These are phyloP conservation scores for Fusarium hostae DNA, from an alignment of 2,329 filamentous ascomycete species.

Conservation along the genomic window DNA sequence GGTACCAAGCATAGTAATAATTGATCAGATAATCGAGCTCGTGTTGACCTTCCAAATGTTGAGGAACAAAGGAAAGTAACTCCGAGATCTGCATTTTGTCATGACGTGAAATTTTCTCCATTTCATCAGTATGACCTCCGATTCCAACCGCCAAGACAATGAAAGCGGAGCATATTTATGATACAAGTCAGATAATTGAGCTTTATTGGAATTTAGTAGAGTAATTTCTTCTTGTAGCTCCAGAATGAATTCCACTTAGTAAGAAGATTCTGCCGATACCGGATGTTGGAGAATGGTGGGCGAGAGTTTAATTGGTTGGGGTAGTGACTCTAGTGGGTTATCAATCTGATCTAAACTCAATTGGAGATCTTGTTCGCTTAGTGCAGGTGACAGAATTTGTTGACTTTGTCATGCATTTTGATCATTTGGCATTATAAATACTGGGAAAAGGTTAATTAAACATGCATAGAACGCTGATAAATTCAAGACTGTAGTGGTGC, in stretches of 20 bases:
- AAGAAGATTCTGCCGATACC: slow-evolving; percentile 1
- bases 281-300: slow-evolving; percentile 6
- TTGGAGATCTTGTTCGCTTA: neutral
- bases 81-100: slow-evolving; percentile 1
- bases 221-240: neutral
- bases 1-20: neutral
- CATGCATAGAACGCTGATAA: too few relatives aligned
- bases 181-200: neutral
- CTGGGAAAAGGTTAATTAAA: accelerated
- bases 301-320: neutral
- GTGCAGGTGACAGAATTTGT: neutral
- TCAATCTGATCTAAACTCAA: neutral
- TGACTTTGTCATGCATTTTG: neutral
- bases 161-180: neutral
- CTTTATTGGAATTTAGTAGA: neutral
- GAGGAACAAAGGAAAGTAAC: neutral
- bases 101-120: neutral
- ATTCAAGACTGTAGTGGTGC: too few relatives aligned
- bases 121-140: neutral
- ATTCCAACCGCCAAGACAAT: neutral
- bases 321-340: neutral
- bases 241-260: slow-evolving; percentile 8
- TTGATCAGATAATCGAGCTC: neutral
- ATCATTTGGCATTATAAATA: neutral
- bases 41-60: neutral